Conservation (phyloP, 2,329 filamentous ascomycete genomes). For the Fusarium stilboides region DNA sequence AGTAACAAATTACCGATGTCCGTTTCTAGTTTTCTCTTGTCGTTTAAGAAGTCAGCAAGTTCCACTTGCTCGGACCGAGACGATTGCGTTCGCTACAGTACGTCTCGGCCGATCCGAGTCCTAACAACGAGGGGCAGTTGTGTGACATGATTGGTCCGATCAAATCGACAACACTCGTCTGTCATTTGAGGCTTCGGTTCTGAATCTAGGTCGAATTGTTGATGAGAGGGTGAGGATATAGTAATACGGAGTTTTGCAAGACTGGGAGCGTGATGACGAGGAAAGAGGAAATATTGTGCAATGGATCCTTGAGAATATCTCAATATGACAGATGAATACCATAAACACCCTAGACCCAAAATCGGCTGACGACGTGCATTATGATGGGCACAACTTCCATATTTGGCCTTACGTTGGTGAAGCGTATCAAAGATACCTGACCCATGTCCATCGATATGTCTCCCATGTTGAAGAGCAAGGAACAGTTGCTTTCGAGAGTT, state of each 20-base stretch:
- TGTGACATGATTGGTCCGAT: constrained; percentile 23
- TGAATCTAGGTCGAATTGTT: constrained; percentile 14
- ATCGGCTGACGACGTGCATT: constrained; percentile 10
- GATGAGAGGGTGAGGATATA: constrained; percentile 2
- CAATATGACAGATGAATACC: constrained; percentile 7
- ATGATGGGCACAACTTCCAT: constrained; percentile 5
- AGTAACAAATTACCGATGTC: constrained; percentile 25
- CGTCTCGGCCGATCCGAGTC: constrained; percentile 25
- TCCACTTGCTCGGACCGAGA: constrained; percentile 32
- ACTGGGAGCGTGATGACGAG: background rate
- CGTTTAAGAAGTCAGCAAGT: constrained; percentile 19
- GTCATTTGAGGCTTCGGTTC: constrained; percentile 18
- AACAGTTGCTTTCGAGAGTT: background rate
- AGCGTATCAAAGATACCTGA: background rate
- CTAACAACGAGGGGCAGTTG: constrained; percentile 25
- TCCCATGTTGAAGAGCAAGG: background rate
- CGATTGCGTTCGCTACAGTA: constrained; percentile 16
- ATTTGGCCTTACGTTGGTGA: background rate
- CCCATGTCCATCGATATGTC: constrained; percentile 1
- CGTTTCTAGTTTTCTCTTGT: constrained; percentile 31
- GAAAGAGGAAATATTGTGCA: background rate
- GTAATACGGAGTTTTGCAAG: background rate
- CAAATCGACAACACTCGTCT: constrained; percentile 8
- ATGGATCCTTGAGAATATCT: background rate
- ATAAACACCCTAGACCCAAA: constrained; percentile 9